These are phyloP conservation scores for Mycena sanguinolenta DNA, from an alignment of 768 basidiomycete species.

Conservation along the genomic window DNA sequence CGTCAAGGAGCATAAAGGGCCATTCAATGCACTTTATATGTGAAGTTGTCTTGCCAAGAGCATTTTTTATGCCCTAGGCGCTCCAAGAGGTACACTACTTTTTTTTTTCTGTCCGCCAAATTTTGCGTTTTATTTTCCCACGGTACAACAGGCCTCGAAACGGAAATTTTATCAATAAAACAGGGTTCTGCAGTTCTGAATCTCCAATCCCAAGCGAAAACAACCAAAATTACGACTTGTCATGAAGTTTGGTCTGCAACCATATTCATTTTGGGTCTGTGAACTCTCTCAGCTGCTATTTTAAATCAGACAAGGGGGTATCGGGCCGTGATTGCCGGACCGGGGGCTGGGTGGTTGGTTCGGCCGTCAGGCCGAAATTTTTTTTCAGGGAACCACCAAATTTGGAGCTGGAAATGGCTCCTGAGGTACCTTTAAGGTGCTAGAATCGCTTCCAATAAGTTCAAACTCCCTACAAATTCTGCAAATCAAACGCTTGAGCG, in stretches of 20 bases:
- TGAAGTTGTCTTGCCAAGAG: not conserved
- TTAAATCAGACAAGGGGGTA: too few species aligned
- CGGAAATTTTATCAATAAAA: constrained; percentile 9
- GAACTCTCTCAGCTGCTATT: too few species aligned
- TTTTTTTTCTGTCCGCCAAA: constrained; percentile 3
- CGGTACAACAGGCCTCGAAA: constrained; percentile 8
- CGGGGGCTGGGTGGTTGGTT: too few species aligned
- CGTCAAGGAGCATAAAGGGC: constrained; percentile 8
- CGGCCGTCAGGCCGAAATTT: too few species aligned
- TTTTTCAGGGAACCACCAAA: too few species aligned
- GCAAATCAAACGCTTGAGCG: too few species aligned
- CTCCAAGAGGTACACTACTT: constrained; percentile 7
- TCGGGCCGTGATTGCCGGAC: too few species aligned
- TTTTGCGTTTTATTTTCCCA: constrained; percentile 13
- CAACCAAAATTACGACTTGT: constrained; percentile 10
- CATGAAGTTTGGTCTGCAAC: constrained; percentile 17
- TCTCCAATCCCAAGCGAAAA: constrained; percentile 10
- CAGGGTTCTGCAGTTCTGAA: constrained; percentile 11
- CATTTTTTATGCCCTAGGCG: not conserved
- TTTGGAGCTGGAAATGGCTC: too few species aligned
- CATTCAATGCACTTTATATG: constrained; percentile 8
- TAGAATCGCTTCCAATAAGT: too few species aligned
- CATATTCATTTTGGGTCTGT: too few species aligned
- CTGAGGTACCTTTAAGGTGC: too few species aligned
- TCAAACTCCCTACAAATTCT: too few species aligned